Conservation (phyloP, 148 eudicot genomes). For the Nepenthes mirabilis region DNA sequence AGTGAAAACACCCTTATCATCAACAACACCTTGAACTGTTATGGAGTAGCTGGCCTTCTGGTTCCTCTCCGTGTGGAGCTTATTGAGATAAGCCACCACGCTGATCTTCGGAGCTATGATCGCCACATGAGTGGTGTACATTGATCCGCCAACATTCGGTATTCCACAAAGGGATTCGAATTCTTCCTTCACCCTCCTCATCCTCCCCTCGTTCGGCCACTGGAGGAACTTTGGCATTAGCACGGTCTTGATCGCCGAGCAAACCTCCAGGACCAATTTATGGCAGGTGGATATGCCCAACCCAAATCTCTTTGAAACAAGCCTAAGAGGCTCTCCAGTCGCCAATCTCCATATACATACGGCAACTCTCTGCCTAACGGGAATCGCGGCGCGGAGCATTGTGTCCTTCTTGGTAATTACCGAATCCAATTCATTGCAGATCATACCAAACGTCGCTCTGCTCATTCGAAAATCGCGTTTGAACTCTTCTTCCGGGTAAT, state of each 20-base stretch:
- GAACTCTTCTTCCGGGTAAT: slow-evolving; percentile 55
- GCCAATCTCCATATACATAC: slow-evolving; percentile 75
- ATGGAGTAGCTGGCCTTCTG: slow-evolving; percentile 61
- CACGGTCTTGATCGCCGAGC: slow-evolving; percentile 35
- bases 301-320: slow-evolving; percentile 59
- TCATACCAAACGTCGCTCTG: slow-evolving; percentile 42
- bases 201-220: slow-evolving; percentile 46
- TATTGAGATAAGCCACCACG: slow-evolving; percentile 49
- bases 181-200: slow-evolving; percentile 14
- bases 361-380: slow-evolving; percentile 66
- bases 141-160: slow-evolving; percentile 48
- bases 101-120: slow-evolving; percentile 59
- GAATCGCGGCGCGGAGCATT: slow-evolving; percentile 54
- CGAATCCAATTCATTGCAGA: slow-evolving; percentile 47
- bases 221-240: slow-evolving; percentile 46
- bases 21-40: slow-evolving; percentile 66
- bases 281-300: slow-evolving; percentile 77
- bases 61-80: slow-evolving; percentile 66
- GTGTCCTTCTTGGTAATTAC: slow-evolving; percentile 54
- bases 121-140: slow-evolving; percentile 71
- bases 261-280: slow-evolving; percentile 59
- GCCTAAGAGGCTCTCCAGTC: slow-evolving; percentile 66
- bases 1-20: slow-evolving; percentile 38
- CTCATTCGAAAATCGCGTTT: slow-evolving; percentile 52
- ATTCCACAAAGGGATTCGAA: slow-evolving; percentile 42